A percentile compares a stretch with the other conserved stretches of the same genome.
Evolutionary conservation across 352 stramenopile genomes (phyloP).

Genomic region (Phytophthora meadii): DNA sequence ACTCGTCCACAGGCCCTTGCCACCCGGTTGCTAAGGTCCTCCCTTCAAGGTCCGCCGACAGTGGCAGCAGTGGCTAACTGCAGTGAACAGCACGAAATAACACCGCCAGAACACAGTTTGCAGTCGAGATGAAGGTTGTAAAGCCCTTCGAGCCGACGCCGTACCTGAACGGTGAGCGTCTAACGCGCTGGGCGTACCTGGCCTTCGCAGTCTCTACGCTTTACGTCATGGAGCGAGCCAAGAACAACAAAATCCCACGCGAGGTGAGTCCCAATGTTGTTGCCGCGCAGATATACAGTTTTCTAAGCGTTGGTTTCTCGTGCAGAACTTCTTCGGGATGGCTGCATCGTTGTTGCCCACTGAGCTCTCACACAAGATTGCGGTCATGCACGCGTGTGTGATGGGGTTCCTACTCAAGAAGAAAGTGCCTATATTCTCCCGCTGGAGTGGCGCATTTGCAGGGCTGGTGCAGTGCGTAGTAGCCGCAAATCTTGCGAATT

Average conservation of each 20-base stretch:
- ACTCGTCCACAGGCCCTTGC: background rate
- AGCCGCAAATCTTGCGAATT: constrained; percentile 47
- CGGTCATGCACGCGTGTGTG: constrained; percentile 48
- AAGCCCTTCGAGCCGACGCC: constrained; percentile 14
- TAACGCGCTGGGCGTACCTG: constrained; percentile 52
- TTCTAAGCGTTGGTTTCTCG: constrained; percentile 17
- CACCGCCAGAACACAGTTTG: constrained; percentile 2
- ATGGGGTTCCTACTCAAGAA: constrained; percentile 47
- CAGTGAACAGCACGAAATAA: constrained; percentile 1
- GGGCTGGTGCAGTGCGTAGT: constrained; percentile 55
- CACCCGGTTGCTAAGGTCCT: constrained; percentile 20
- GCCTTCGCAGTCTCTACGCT: constrained; percentile 48
- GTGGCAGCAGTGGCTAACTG: constrained; percentile 1
- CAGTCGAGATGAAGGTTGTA: constrained; percentile 40
- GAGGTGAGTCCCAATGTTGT: constrained; percentile 30
- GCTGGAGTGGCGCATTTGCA: constrained; percentile 55
- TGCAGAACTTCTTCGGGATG: constrained; percentile 55
- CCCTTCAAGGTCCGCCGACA: constrained; percentile 27
- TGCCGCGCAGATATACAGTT: background rate
- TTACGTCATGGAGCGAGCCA: constrained; percentile 46
- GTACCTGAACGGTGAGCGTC: constrained; percentile 39
- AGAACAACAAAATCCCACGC: constrained; percentile 50
- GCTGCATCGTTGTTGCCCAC: constrained; percentile 48
- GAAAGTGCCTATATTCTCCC: constrained; percentile 56
- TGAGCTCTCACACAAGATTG: constrained; percentile 61